Evolutionary conservation across 148 eudicot genomes (phyloP).

Genomic region (Rhododendron kiyosumense): DNA sequence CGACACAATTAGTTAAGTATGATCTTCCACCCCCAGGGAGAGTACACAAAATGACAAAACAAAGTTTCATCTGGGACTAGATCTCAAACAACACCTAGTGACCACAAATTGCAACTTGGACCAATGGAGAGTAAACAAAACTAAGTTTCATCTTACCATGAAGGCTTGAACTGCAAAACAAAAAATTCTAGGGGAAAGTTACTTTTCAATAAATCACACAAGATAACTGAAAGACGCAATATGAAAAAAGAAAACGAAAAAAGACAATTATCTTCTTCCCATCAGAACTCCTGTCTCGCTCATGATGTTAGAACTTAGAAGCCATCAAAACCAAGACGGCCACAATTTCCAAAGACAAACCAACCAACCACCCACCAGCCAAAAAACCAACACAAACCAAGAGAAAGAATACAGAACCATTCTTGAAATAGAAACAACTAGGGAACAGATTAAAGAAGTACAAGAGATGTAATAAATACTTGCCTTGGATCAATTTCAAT

Average conservation of each 20-base stretch:
- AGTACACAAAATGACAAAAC: not conserved
- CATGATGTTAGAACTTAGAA: not conserved
- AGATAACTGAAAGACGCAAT: not conserved
- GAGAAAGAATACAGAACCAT: not conserved
- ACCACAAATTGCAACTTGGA: not conserved
- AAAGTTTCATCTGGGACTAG: not conserved
- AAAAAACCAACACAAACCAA: not conserved
- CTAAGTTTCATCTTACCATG: not conserved
- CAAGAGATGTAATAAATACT: not conserved
- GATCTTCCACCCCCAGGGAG: not conserved
- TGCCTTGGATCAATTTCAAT: constrained; percentile 67
- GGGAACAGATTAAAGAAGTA: not conserved
- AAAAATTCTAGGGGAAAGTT: not conserved
- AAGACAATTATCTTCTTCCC: no score
- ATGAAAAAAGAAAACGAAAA: no score
- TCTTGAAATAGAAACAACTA: not conserved
- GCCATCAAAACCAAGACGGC: not conserved
- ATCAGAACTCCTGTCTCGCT: not conserved
- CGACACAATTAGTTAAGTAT: not conserved
- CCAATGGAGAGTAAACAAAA: not conserved
- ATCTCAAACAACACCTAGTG: not conserved
- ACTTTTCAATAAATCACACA: not conserved
- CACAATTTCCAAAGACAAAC: not conserved
- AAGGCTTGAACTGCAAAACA: not conserved
- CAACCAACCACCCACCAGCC: not conserved